These are phyloP conservation scores for Hirschfeldia incana DNA, from an alignment of 345 rosid genomes.

Conservation along the genomic window DNA sequence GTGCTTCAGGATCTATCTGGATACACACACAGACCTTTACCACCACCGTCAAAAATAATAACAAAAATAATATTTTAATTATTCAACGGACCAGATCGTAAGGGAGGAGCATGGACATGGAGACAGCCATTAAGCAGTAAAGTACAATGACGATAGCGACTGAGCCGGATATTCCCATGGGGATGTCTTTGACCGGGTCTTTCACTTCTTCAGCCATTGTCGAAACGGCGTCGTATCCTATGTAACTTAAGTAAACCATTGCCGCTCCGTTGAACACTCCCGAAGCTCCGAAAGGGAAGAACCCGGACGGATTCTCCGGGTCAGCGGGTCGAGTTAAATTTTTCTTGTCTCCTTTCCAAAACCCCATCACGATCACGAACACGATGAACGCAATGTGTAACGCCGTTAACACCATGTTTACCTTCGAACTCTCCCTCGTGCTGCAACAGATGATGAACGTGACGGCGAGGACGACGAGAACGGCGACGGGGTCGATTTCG, in stretches of 20 bases:
- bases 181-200: constrained; percentile 82
- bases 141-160: constrained; percentile 69
- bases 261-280: constrained; percentile 89
- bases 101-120: constrained; percentile 88
- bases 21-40: constrained; percentile 15
- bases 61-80: not conserved
- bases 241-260: constrained; percentile 76
- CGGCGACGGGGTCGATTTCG: constrained; percentile 70
- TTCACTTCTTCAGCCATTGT: constrained; percentile 93
- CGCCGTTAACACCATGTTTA: constrained; percentile 74
- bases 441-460: constrained; percentile 83
- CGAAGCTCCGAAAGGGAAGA: constrained; percentile 65
- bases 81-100: constrained; percentile 51
- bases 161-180: constrained; percentile 85
- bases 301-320: constrained; percentile 61
- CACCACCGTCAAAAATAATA: not conserved
- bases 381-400: constrained; percentile 74
- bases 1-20: constrained; percentile 79
- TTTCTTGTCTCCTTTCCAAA: constrained; percentile 61
- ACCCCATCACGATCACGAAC: constrained; percentile 73
- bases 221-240: constrained; percentile 92
- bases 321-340: constrained; percentile 63
- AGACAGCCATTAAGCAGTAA: constrained; percentile 85
- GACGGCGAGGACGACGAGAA: constrained; percentile 53
- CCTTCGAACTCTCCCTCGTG: constrained; percentile 71